Evolutionary conservation across 2,329 filamentous ascomycete genomes (phyloP).

Genomic region (Trichophyton rubrum): DNA sequence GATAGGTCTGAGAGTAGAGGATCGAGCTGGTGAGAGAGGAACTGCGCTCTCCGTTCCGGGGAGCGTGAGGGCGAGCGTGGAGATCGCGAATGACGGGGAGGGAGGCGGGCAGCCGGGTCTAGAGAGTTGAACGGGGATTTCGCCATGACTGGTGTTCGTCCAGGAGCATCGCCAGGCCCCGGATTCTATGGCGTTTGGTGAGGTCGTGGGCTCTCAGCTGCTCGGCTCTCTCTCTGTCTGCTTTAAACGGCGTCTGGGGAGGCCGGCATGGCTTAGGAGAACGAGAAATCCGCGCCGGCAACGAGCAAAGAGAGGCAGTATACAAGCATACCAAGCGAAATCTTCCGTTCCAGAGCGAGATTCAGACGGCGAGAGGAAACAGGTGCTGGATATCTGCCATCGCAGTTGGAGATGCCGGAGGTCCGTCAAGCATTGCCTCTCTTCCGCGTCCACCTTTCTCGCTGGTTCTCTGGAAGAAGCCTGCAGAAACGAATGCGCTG

Average conservation of each 20-base stretch:
- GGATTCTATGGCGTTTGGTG: not conserved
- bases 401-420: not conserved
- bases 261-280: not conserved
- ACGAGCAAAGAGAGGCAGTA: not conserved
- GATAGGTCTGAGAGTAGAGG: slow-evolving; percentile 42
- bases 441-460: not conserved
- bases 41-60: slow-evolving; percentile 26
- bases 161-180: not conserved
- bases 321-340: not conserved
- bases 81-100: slow-evolving; percentile 16
- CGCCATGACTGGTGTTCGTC: not conserved
- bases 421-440: not conserved
- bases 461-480: not conserved
- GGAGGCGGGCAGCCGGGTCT: slow-evolving; percentile 20
- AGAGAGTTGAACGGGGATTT: slow-evolving; percentile 19
- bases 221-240: not conserved
- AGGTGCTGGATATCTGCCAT: not conserved
- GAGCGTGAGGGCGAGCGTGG: slow-evolving; percentile 27
- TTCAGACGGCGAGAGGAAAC: not conserved
- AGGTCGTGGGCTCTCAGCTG: not conserved
- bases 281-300: not conserved
- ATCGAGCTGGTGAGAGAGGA: slow-evolving; percentile 30
- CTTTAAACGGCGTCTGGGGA: not conserved
- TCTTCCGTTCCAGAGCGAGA: not conserved
- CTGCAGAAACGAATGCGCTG: not conserved